Conservation (phyloP, 1,139 yeast genomes). For the Suhomyces yuchorum region DNA sequence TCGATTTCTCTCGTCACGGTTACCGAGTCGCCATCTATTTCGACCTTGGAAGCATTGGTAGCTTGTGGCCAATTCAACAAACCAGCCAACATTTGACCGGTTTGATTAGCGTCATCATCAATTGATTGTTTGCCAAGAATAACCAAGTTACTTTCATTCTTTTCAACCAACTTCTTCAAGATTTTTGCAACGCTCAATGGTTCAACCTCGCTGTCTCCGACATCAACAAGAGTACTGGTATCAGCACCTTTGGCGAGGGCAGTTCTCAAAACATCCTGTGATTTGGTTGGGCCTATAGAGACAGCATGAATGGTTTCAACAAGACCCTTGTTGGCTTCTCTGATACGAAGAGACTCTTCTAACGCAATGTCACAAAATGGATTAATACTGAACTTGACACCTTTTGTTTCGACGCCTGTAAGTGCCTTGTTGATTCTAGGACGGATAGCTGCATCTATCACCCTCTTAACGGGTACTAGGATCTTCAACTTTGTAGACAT, state of each 20-base stretch:
- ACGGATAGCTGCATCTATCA: constrained; percentile 88
- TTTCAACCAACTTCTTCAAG: constrained; percentile 70
- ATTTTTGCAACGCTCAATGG: constrained; percentile 92
- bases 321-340: constrained; percentile 65
- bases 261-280: constrained; percentile 84
- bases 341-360: constrained; percentile 86
- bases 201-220: constrained; percentile 72
- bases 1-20: constrained; percentile 90
- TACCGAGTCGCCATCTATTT: constrained; percentile 59
- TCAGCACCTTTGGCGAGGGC: constrained; percentile 97
- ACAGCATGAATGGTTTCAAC: constrained; percentile 90
- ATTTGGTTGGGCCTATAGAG: constrained; percentile 83
- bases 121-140: constrained; percentile 95
- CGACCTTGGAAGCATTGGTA: constrained; percentile 90
- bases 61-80: constrained; percentile 97
- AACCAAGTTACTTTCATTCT: constrained; percentile 72
- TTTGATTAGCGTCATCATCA: constrained; percentile 92
- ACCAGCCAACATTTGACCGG: constrained; percentile 98
- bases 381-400: constrained; percentile 90
- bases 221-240: constrained; percentile 77
- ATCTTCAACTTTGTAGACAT: constrained; percentile 66
- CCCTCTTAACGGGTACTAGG: constrained; percentile 92
- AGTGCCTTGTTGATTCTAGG: constrained; percentile 89
- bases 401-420: constrained; percentile 85
- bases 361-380: constrained; percentile 97